Conservation (phyloP, 495 filamentous ascomycete genomes). For the Poronia punctata region DNA sequence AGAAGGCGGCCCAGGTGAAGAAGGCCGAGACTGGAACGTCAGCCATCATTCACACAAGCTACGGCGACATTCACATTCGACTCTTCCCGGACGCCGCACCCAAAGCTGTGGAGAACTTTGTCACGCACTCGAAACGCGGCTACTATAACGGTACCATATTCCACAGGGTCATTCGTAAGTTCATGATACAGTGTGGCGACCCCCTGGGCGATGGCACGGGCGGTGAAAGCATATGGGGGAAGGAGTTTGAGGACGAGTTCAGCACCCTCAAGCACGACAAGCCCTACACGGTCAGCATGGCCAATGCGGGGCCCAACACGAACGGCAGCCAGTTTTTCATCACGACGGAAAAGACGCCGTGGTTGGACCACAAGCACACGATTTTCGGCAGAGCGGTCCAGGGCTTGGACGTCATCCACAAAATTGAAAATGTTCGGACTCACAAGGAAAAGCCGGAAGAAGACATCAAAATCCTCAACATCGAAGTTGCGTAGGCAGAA, state of each 20-base stretch:
- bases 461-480: conserved; percentile 95
- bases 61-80: conserved; percentile 91
- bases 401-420: conserved; percentile 91
- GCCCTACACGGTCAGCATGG: conserved; percentile 93
- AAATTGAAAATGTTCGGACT: conserved; percentile 88
- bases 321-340: conserved; percentile 93
- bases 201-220: conserved; percentile 93
- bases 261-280: conserved; percentile 88
- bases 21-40: conserved; percentile 62
- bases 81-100: conserved; percentile 90
- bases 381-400: conserved; percentile 87
- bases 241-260: conserved; percentile 94
- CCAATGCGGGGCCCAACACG: conserved; percentile 84
- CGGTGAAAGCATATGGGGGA: conserved; percentile 94
- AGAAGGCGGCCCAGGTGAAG: conserved; percentile 47
- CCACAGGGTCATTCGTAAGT: conserved; percentile 94
- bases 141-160: conserved; percentile 98
- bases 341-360: conserved; percentile 92
- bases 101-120: conserved; percentile 97
- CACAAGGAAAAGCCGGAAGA: conserved; percentile 95
- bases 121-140: conserved; percentile 75
- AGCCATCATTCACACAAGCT: conserved; percentile 84
- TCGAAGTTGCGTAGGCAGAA: conserved; percentile 49
- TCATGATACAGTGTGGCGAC: conserved; percentile 96
- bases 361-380: conserved; percentile 94